These are phyloP conservation scores for Lepraria neglecta DNA, from an alignment of 495 filamentous ascomycete genomes.

Conservation along the genomic window DNA sequence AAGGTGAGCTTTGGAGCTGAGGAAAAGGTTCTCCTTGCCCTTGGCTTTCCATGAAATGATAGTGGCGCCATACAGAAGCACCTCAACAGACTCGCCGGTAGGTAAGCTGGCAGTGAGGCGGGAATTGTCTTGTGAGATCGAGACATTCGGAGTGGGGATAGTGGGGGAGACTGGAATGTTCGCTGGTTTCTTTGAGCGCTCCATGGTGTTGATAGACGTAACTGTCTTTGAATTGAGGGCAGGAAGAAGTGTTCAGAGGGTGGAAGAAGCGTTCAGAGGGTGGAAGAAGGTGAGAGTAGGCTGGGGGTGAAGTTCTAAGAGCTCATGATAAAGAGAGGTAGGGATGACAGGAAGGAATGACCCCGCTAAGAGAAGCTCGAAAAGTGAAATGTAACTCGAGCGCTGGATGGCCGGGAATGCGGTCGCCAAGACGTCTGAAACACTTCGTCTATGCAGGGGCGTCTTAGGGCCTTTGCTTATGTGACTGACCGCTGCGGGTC, in stretches of 20 bases:
- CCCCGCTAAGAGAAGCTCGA: slow-evolving; percentile 4
- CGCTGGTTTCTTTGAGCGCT: slow-evolving; percentile 73
- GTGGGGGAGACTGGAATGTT: slow-evolving; percentile 63
- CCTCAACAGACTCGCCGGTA: slow-evolving; percentile 74
- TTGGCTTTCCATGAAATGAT: slow-evolving; percentile 84
- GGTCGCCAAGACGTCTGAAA: slow-evolving; percentile 15
- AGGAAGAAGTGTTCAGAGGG: not conserved
- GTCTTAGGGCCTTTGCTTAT: not conserved
- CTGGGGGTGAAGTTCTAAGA: not conserved
- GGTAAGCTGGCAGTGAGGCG: slow-evolving; percentile 67
- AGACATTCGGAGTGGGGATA: slow-evolving; percentile 60
- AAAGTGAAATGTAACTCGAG: not conserved
- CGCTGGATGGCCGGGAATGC: not conserved
- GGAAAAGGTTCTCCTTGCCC: slow-evolving; percentile 81
- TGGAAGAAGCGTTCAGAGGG: not conserved
- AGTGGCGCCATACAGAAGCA: slow-evolving; percentile 88
- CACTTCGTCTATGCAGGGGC: slow-evolving; percentile 17
- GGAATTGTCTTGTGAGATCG: slow-evolving; percentile 57
- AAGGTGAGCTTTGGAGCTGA: slow-evolving; percentile 67
- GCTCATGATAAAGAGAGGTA: not conserved
- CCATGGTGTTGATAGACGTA: slow-evolving; percentile 47
- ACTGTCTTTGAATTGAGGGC: not conserved
- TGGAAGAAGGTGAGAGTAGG: not conserved
- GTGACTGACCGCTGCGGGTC: not conserved
- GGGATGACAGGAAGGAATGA: not conserved